Evolutionary conservation across 2,329 filamentous ascomycete genomes (phyloP), one percentile per base, ranked within the genome.

Genomic region (Phialophora tarda): DNA sequence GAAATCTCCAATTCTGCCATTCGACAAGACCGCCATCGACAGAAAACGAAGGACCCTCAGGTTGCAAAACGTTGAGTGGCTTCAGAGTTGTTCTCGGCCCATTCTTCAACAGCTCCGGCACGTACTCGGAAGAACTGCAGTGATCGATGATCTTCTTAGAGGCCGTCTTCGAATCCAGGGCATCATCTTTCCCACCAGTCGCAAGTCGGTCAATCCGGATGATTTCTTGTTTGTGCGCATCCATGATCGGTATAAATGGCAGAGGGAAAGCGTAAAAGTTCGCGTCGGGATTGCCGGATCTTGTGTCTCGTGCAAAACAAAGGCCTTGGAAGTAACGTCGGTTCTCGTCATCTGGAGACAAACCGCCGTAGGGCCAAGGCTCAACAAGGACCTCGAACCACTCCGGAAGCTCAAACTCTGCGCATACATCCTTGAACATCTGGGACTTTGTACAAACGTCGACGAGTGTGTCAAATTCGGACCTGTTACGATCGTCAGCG

Each of bases 41-140:
- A 0, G 78, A 80, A 77, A 92, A 92, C 1, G 86, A 89, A 0
- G 89, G 84, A 0, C 89, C 89, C 32, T 91, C 86, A 0, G 87
- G 87, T 69, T 94, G 91, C 1, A 86, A 82, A 54, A 94, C 87
- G 71, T 91, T 86, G 73, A 93, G 84, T 4, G 90, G 89, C 77
- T 91, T 92, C 30, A 88, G 74, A 63, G 85, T 85, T 51, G 81
- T 77, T 12, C 86, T 78, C 17, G 80, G 71, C 0, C 82, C 80
- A 1, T 74, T 71, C 14, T 81, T 77, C 10, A 88, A 77, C 2
- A 89, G 77, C 73, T 82, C 79, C 0, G 80, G 80, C 1, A 81
- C 73, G 69, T 87, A 87, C 68, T 87, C 85, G 0, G 81, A 80
- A 4, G 78, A 74, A 38, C 78, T 78, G 74, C 84, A 86, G 71